Conservation (phyloP, 2,329 filamentous ascomycete genomes). For the Epichloe coenophiala region DNA sequence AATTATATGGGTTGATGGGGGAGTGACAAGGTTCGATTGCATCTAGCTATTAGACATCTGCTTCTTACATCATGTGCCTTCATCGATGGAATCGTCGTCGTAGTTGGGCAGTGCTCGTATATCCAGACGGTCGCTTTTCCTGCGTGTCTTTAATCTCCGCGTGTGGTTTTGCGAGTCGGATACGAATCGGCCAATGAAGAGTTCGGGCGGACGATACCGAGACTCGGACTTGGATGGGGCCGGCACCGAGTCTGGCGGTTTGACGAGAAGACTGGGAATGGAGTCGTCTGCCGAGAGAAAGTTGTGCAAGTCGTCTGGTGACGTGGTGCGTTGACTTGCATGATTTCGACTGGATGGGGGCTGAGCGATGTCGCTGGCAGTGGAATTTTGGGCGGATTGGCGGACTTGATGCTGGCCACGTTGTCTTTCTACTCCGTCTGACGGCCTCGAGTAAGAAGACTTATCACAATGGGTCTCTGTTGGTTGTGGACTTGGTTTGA, state of each 20-base stretch:
- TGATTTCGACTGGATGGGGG: constrained; percentile 4
- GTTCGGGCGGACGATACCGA: constrained; percentile 4
- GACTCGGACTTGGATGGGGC: neutral
- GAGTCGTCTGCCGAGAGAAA: neutral
- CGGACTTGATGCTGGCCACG: neutral
- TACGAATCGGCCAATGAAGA: constrained; percentile 18
- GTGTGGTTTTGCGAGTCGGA: constrained; percentile 4
- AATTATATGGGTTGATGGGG: too few species aligned
- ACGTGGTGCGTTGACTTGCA: neutral
- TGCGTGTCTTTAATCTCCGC: constrained; percentile 6
- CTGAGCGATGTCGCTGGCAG: neutral
- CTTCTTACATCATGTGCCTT: neutral
- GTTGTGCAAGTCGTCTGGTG: neutral
- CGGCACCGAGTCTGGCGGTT: neutral
- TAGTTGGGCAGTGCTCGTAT: constrained; percentile 20
- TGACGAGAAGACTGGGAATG: constrained; percentile 6
- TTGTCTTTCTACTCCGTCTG: neutral
- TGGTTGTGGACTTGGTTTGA: neutral
- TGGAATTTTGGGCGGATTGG: neutral
- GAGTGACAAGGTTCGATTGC: neutral
- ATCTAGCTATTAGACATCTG: neutral
- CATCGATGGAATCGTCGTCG: constrained; percentile 21
- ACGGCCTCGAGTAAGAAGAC: neutral
- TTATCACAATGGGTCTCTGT: neutral
- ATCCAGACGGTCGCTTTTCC: constrained; percentile 16